A percentile compares a stretch with the other conserved stretches of the same genome.
phyloP scores from a whole-genome alignment of 2,329 filamentous ascomycete species.

The Nannizzia gypsea region DNA sequence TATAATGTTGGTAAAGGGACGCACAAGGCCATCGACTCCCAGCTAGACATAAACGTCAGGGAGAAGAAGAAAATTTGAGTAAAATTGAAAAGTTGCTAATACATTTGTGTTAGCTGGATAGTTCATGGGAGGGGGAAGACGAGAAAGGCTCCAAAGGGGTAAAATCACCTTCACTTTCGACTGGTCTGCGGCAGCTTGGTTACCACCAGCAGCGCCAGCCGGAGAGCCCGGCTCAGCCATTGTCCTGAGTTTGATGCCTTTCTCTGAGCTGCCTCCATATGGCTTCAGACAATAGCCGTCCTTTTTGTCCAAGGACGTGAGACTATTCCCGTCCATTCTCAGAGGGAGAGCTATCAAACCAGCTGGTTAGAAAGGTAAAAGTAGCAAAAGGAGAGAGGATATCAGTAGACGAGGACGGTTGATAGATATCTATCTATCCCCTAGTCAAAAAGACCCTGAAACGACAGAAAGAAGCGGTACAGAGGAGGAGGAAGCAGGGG shows the following conservation, averaged over 20 bases:
- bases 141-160: not conserved
- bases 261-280: not conserved
- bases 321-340: slow-evolving; percentile 1
- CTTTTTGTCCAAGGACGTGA: not conserved
- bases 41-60: slow-evolving; percentile 20
- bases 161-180: slow-evolving; percentile 12
- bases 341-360: not conserved
- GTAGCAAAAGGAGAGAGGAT: not conserved
- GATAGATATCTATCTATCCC: not conserved
- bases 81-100: slow-evolving; percentile 20
- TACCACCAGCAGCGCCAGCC: not conserved
- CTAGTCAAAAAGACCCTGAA: not conserved
- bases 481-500: not conserved
- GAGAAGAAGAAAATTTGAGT: slow-evolving; percentile 22
- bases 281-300: not conserved
- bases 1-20: not conserved
- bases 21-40: slow-evolving; percentile 19
- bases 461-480: not conserved
- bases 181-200: slow-evolving; percentile 6
- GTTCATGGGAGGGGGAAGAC: not conserved
- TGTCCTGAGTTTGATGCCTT: not conserved
- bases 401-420: not conserved
- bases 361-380: not conserved
- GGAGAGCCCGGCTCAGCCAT: not conserved
- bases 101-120: not conserved